Percentiles rank a stretch among this genome's conserved stretches.
phyloP scores from a whole-genome alignment of 2,329 filamentous ascomycete species.

The Fusarium oligoseptatum region DNA sequence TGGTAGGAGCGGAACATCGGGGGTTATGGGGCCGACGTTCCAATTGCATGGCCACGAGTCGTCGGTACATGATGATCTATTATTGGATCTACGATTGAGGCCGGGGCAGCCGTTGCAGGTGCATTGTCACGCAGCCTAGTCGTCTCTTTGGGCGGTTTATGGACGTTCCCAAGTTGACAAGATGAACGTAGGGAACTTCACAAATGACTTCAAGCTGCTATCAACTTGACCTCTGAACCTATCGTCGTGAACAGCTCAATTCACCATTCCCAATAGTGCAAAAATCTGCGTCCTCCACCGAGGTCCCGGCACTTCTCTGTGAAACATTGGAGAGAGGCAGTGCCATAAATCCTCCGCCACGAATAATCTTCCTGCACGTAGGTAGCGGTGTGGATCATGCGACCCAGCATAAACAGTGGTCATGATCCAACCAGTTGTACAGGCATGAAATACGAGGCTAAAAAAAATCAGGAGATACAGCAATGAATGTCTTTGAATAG shows the following conservation, averaged over 20 bases:
- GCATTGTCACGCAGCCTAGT: not conserved
- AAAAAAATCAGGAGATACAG: not conserved
- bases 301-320: not conserved
- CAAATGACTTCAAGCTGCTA: not conserved
- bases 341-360: not conserved
- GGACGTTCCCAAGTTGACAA: not conserved
- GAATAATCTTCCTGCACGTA: not conserved
- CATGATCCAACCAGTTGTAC: slow-evolving; percentile 1
- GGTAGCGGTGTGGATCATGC: not conserved
- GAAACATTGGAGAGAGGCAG: not conserved
- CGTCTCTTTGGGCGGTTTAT: not conserved
- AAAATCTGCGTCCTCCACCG: not conserved
- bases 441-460: not conserved
- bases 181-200: not conserved
- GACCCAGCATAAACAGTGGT: not conserved
- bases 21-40: not conserved
- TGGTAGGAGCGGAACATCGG: not conserved
- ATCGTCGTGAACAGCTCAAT: not conserved
- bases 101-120: not conserved
- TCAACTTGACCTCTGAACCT: not conserved
- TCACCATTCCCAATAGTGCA: not conserved
- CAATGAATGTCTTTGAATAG: not conserved
- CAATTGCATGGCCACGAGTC: not conserved
- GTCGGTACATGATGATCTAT: not conserved
- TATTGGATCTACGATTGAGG: not conserved